These are phyloP conservation scores for Apiospora marii DNA, from an alignment of 2,329 filamentous ascomycete genomes.

Conservation along the genomic window DNA sequence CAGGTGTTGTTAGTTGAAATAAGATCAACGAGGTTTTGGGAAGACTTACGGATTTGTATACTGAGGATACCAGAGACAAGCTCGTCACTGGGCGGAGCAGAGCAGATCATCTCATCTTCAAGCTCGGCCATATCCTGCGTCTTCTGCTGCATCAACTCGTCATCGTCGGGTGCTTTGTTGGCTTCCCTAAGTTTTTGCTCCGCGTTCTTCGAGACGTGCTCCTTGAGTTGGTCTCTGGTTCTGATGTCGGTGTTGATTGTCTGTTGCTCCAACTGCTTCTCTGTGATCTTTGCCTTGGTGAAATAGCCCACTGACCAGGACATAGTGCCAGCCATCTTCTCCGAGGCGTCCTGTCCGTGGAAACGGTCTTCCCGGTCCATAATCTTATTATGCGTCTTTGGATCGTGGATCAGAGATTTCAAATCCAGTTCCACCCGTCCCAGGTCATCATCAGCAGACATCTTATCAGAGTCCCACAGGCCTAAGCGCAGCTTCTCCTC, in stretches of 20 bases:
- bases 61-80: conserved; percentile 73
- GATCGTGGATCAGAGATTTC: conserved; percentile 67
- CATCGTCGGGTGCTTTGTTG: conserved; percentile 61
- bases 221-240: conserved; percentile 64
- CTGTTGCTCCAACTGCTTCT: conserved; percentile 68
- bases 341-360: conserved; percentile 67
- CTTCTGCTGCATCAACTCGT: conserved; percentile 73
- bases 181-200: conserved; percentile 73
- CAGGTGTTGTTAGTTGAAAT: background rate
- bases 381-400: conserved; percentile 68
- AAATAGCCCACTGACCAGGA: conserved; percentile 78
- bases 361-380: conserved; percentile 71
- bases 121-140: conserved; percentile 68
- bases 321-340: conserved; percentile 73
- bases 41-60: conserved; percentile 48
- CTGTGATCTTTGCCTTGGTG: conserved; percentile 69
- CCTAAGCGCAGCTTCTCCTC: conserved; percentile 74
- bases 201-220: conserved; percentile 61
- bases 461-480: conserved; percentile 76
- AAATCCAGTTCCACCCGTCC: conserved; percentile 75
- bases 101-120: conserved; percentile 72
- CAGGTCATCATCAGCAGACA: conserved; percentile 77
- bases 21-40: background rate
- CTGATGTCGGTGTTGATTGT: conserved; percentile 65
- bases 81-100: conserved; percentile 68